Conservation (phyloP, 139 green algal genomes). For the Haematococcus sp. region DNA sequence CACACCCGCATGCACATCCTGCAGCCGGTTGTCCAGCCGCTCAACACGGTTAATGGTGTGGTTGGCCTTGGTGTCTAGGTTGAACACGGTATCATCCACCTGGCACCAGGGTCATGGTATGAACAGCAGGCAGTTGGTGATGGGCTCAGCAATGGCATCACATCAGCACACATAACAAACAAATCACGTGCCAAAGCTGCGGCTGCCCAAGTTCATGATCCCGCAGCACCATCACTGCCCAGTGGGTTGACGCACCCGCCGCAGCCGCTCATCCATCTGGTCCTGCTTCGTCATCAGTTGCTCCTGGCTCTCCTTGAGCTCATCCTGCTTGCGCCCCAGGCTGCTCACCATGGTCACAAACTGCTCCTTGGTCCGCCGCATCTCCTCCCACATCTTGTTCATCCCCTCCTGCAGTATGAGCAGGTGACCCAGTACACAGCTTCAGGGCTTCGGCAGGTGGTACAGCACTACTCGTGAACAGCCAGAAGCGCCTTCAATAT, state of each 20-base stretch:
- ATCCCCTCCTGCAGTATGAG: constrained; percentile 20
- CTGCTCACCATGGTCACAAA: constrained; percentile 20
- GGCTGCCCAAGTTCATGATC: neutral
- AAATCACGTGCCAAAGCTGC: neutral
- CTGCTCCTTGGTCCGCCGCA: constrained; percentile 45
- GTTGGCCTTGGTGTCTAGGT: constrained; percentile 29
- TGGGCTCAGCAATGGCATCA: neutral
- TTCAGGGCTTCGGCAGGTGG: too few species aligned
- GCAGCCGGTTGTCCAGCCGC: constrained; percentile 30
- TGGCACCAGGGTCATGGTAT: neutral
- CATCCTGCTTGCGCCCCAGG: constrained; percentile 25
- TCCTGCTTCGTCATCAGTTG: constrained; percentile 30
- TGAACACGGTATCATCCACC: constrained; percentile 19
- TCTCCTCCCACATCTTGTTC: constrained; percentile 38
- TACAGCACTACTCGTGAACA: too few species aligned
- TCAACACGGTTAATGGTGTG: constrained; percentile 29
- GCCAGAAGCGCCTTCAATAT: constrained; percentile 9
- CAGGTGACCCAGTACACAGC: too few species aligned
- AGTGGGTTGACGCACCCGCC: constrained; percentile 7
- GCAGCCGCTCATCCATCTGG: constrained; percentile 31
- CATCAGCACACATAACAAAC: neutral
- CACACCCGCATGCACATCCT: constrained; percentile 25
- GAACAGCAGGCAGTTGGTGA: neutral
- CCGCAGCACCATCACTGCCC: too few species aligned
- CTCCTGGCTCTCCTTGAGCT: constrained; percentile 29